Base-by-base conservation (phyloP, 371 early-diverging fungal genomes). In the Rhizopus delemar region DNA sequence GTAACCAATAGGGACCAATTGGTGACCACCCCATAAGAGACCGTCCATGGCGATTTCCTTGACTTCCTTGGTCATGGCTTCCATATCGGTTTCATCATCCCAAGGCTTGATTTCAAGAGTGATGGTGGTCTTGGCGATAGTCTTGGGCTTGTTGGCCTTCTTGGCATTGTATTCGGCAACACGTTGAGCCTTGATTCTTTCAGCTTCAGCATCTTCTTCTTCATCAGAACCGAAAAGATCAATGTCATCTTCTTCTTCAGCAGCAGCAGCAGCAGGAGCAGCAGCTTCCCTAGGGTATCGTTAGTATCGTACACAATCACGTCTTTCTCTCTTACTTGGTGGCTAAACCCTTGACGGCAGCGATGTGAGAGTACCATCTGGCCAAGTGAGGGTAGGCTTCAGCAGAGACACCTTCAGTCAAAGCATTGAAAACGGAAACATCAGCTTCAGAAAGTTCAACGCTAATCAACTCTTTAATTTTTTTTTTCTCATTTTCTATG, bases 81-180 rank as follows among this genome's bases (percentile, higher is more conserved):
- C 83, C 81, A 94, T 84, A 68, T 90, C 85, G 58, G 97, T 97
- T 68, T 95, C 95, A 78, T 94, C 94, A 81, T 96, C 97, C 97
- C 97, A 97, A 67, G 96, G 95, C 92, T 97, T 97, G 71, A 95
- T 89, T 62, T 97, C 97, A 45, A 94, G 84, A 68, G 89, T 86
- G 73, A 95, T 80, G 75, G 89, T 87, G 69, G 96, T 93, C 90
- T 97, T 97, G 78, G 96, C 96, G 68, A 83, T 84, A 56, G 87
- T 78, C 81, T 89, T 89, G 68, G 96, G 95, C 91, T 94, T 95
- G 68, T 81, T 79, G 52, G 91, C 93, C 89, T 97, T 97, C 87
- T 90, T 93, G 69, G 88, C 92, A 64, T 85, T 75, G 88, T 97
- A 97, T 78, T 89, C 97, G 62, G 89, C 93, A 61, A 97, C 78